Evolutionary conservation across 1,139 yeast species (phyloP).

Genomic region (Suhomyces atakaporum): DNA sequence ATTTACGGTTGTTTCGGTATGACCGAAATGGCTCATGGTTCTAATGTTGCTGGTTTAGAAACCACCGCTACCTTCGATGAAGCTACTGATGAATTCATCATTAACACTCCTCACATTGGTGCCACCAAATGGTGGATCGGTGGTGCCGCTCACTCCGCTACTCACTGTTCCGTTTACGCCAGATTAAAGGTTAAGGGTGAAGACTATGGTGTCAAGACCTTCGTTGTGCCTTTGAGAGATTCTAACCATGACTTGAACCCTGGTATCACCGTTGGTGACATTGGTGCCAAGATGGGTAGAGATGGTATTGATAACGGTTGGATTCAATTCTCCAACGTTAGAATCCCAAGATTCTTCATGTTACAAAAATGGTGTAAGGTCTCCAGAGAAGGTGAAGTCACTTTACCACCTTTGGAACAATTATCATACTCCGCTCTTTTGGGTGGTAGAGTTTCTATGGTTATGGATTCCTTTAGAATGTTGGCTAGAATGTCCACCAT

Average conservation of each 20-base stretch:
- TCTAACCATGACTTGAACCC: constrained; percentile 46
- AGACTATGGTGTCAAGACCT: constrained; percentile 53
- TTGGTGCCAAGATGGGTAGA: constrained; percentile 54
- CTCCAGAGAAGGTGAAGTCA: constrained; percentile 41
- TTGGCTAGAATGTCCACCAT: constrained; percentile 45
- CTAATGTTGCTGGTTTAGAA: constrained; percentile 49
- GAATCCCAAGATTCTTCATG: constrained; percentile 50
- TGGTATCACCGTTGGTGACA: constrained; percentile 48
- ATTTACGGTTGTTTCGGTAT: constrained; percentile 51
- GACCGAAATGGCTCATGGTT: constrained; percentile 54
- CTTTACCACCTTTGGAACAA: constrained; percentile 49
- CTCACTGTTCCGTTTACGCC: constrained; percentile 47
- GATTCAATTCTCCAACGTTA: constrained; percentile 49
- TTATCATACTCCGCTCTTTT: constrained; percentile 49
- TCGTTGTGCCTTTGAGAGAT: constrained; percentile 50
- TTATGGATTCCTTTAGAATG: constrained; percentile 46
- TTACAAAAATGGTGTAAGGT: constrained; percentile 51
- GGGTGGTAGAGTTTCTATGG: constrained; percentile 50
- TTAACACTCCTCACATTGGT: constrained; percentile 51
- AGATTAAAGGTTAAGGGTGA: constrained; percentile 45
- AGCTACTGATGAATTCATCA: constrained; percentile 43
- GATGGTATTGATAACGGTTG: constrained; percentile 54
- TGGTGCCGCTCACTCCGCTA: constrained; percentile 54
- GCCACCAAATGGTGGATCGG: constrained; percentile 58
- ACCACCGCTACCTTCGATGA: constrained; percentile 49